phyloP scores from a whole-genome alignment of 2,329 filamentous ascomycete genomes.

The Elsinoe perseae region DNA sequence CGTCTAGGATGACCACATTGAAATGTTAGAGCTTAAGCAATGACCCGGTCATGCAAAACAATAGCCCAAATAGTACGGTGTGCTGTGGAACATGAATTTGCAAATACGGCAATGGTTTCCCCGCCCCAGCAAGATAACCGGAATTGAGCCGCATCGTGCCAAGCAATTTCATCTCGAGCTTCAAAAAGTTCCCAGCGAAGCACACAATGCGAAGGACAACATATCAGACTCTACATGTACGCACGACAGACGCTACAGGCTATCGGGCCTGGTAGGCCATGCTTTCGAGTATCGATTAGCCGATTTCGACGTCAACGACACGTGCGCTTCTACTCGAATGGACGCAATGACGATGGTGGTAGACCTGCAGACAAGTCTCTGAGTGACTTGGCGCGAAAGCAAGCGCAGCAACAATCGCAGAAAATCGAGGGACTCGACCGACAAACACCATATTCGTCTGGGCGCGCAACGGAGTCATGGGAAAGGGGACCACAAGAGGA shows the following conservation, averaged over 20 bases:
- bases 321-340: constrained; percentile 5
- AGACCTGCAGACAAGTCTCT: not conserved
- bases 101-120: no score
- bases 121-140: no score
- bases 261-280: constrained; percentile 11
- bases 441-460: not conserved
- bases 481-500: not conserved
- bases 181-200: not conserved
- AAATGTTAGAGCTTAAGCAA: not conserved
- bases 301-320: constrained; percentile 11
- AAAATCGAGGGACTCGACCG: not conserved
- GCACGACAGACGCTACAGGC: constrained; percentile 13
- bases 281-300: not conserved
- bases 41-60: not conserved
- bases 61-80: no score
- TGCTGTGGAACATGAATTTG: no score
- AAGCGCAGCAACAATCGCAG: not conserved
- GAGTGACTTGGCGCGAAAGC: not conserved
- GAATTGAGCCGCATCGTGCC: not conserved
- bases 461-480: not conserved
- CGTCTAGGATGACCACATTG: not conserved
- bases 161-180: constrained; percentile 3
- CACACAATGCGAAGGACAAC: not conserved
- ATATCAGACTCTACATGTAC: constrained; percentile 1
- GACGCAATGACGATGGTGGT: not conserved